Conservation (phyloP, 2,329 filamentous ascomycete species). For the Penicillium crustosum region DNA sequence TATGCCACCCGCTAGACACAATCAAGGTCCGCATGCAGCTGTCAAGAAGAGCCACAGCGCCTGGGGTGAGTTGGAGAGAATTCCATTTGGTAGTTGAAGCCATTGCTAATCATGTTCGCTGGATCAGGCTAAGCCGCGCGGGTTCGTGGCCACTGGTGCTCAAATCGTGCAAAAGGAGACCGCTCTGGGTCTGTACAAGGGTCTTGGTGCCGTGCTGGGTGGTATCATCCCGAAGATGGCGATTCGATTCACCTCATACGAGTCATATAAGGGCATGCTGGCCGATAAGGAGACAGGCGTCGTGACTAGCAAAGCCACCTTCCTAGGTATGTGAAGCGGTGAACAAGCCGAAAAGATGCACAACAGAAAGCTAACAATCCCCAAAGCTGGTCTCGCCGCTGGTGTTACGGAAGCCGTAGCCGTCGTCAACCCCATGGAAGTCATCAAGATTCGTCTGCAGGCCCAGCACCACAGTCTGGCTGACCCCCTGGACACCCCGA, state of each 20-base stretch:
- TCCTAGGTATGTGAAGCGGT: conserved; percentile 55
- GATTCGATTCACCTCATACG: conserved; percentile 96
- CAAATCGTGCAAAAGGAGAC: conserved; percentile 91
- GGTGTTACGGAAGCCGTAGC: conserved; percentile 95
- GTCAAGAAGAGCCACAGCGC: conserved; percentile 76
- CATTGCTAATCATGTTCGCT: conserved; percentile 12
- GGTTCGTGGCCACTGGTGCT: conserved; percentile 80
- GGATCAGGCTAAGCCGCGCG: conserved; percentile 67
- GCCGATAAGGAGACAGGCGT: conserved; percentile 66
- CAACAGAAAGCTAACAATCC: neutral
- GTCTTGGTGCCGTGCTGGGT: conserved; percentile 91
- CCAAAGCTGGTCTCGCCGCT: conserved; percentile 78
- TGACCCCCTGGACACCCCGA: conserved; percentile 91
- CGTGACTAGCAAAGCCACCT: conserved; percentile 71
- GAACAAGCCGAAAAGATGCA: neutral
- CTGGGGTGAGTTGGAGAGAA: conserved; percentile 60
- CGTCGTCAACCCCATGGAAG: conserved; percentile 98
- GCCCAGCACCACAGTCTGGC: conserved; percentile 98
- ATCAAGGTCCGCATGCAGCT: conserved; percentile 99
- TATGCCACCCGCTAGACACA: conserved; percentile 94
- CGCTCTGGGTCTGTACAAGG: conserved; percentile 92
- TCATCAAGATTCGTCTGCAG: conserved; percentile 97
- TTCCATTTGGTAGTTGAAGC: neutral
- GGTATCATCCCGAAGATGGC: conserved; percentile 99
- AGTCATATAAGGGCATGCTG: conserved; percentile 85